Evolutionary conservation across 805 yeast genomes (phyloP).

Genomic region (Candida cerambycidarum): DNA sequence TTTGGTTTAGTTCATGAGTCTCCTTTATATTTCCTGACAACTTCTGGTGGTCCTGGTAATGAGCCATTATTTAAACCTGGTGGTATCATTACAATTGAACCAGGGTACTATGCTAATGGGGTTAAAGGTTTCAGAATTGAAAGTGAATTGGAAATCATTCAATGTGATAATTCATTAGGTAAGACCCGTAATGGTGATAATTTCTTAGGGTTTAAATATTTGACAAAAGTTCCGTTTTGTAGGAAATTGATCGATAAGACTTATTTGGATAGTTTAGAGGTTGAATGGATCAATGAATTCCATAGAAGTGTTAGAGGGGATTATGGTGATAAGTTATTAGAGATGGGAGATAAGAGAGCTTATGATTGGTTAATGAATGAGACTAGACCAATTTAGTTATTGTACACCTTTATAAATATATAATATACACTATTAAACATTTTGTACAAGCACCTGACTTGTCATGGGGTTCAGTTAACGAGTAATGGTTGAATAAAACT

Average conservation of each 20-base stretch:
- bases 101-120: constrained; percentile 91
- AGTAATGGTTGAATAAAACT: constrained; percentile 24
- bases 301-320: constrained; percentile 33
- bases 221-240: constrained; percentile 52
- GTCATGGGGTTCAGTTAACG: not conserved
- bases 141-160: constrained; percentile 67
- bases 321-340: constrained; percentile 44
- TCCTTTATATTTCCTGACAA: constrained; percentile 76
- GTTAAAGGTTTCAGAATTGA: constrained; percentile 88
- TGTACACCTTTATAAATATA: constrained; percentile 7
- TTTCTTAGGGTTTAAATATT: constrained; percentile 38
- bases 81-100: constrained; percentile 84
- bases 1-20: constrained; percentile 93
- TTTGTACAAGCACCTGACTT: constrained; percentile 1
- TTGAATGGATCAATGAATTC: constrained; percentile 40
- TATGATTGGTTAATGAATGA: constrained; percentile 72
- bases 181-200: constrained; percentile 29
- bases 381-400: constrained; percentile 38
- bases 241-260: constrained; percentile 38
- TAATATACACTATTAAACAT: constrained; percentile 10
- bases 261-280: constrained; percentile 30
- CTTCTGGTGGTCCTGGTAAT: constrained; percentile 51
- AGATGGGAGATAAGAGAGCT: constrained; percentile 56
- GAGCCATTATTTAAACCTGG: constrained; percentile 51
- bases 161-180: constrained; percentile 38